These are phyloP conservation scores for Cryptococcus sp. DNA, from an alignment of 1,284 basidiomycete genomes.

Conservation along the genomic window DNA sequence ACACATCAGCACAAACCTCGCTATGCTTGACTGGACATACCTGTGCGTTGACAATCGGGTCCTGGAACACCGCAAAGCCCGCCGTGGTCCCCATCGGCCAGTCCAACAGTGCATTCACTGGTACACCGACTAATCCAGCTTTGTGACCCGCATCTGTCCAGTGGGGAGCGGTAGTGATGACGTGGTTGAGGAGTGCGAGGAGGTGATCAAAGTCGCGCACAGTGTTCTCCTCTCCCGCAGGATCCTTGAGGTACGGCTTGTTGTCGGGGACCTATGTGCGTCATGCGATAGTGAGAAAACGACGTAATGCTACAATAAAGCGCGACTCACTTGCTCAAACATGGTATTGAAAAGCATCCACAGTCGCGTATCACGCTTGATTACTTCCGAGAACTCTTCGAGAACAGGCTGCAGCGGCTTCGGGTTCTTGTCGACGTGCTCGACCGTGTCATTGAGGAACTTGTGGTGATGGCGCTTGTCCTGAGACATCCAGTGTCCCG, in stretches of 20 bases:
- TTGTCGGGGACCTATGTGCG: conserved; percentile 35
- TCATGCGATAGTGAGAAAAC: too few species aligned
- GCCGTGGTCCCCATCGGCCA: conserved; percentile 59
- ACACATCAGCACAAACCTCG: not conserved
- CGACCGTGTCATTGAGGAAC: conserved; percentile 40
- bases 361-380: conserved; percentile 54
- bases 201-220: conserved; percentile 57
- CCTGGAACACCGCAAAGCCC: conserved; percentile 56
- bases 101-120: conserved; percentile 57
- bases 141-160: conserved; percentile 51
- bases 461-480: conserved; percentile 48
- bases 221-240: conserved; percentile 34
- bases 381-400: conserved; percentile 54
- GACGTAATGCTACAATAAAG: not conserved
- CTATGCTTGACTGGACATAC: conserved; percentile 13
- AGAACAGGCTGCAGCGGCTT: conserved; percentile 49
- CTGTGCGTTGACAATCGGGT: conserved; percentile 54
- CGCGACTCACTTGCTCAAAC: conserved; percentile 49
- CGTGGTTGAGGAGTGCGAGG: conserved; percentile 55
- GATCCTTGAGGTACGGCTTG: conserved; percentile 43
- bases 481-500: conserved; percentile 45
- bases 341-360: conserved; percentile 54
- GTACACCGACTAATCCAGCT: conserved; percentile 53
- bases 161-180: conserved; percentile 54
- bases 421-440: conserved; percentile 43